These are phyloP conservation scores for Xylariales sp. DNA, from an alignment of 2,329 filamentous ascomycete genomes.

Conservation along the genomic window DNA sequence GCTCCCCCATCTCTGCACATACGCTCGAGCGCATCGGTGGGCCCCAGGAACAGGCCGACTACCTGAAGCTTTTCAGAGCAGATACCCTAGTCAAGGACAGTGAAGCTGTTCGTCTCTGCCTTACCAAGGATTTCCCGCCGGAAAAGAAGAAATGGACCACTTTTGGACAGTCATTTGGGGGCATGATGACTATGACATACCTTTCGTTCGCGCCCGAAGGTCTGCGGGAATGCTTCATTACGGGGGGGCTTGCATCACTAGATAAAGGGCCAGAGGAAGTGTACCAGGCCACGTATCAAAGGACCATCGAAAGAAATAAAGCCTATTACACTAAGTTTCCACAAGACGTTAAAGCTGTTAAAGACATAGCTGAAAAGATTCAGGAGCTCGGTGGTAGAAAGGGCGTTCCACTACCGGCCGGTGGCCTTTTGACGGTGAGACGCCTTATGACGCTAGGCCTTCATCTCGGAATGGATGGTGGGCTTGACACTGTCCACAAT, in stretches of 20 bases:
- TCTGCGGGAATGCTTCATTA: slow-evolving; percentile 83
- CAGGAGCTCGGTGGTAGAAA: slow-evolving; percentile 62
- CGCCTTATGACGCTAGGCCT: slow-evolving; percentile 84
- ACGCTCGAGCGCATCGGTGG: slow-evolving; percentile 75
- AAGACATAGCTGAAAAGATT: slow-evolving; percentile 74
- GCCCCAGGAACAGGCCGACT: slow-evolving; percentile 76
- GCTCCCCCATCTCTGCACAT: slow-evolving; percentile 79
- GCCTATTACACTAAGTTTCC: slow-evolving; percentile 89
- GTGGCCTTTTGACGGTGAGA: slow-evolving; percentile 76
- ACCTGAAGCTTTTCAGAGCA: slow-evolving; percentile 86
- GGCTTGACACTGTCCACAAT: slow-evolving; percentile 79
- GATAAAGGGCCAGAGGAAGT: slow-evolving; percentile 78
- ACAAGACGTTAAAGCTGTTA: slow-evolving; percentile 77
- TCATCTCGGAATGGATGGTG: slow-evolving; percentile 81
- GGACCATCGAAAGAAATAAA: slow-evolving; percentile 76
- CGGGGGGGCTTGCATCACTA: slow-evolving; percentile 84
- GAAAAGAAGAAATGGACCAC: slow-evolving; percentile 84
- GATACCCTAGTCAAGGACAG: slow-evolving; percentile 91
- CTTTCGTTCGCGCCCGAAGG: slow-evolving; percentile 83
- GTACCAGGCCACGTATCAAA: slow-evolving; percentile 77
- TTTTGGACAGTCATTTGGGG: slow-evolving; percentile 92
- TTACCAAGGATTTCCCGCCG: slow-evolving; percentile 76
- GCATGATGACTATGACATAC: slow-evolving; percentile 86
- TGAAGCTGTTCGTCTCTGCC: slow-evolving; percentile 81
- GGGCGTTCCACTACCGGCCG: slow-evolving; percentile 72